Evolutionary conservation across 805 yeast species (phyloP).

Genomic region (Saturnispora zaruensis): DNA sequence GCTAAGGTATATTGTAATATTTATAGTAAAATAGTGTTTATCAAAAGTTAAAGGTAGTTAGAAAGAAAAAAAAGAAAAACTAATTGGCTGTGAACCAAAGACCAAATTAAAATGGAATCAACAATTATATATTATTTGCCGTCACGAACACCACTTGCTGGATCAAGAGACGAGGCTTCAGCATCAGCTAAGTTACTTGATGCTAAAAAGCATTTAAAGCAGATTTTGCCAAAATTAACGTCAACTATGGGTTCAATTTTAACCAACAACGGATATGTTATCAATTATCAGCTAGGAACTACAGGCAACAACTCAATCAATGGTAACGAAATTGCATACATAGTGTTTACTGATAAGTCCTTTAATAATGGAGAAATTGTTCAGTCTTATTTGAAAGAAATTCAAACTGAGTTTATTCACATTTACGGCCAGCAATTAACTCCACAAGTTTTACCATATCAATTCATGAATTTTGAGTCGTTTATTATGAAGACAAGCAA

Average conservation of each 20-base stretch:
- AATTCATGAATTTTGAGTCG: constrained; percentile 78
- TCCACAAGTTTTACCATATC: constrained; percentile 75
- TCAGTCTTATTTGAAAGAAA: constrained; percentile 65
- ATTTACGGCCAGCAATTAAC: constrained; percentile 52
- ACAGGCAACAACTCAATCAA: not conserved
- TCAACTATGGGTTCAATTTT: constrained; percentile 7
- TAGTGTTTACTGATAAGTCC: constrained; percentile 66
- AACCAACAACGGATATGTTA: constrained; percentile 6
- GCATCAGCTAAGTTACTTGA: constrained; percentile 51
- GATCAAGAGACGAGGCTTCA: constrained; percentile 75
- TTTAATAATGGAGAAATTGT: constrained; percentile 61
- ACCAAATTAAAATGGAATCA: constrained; percentile 10
- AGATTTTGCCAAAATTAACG: constrained; percentile 39
- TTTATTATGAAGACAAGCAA: constrained; percentile 81
- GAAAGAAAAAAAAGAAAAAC: no score
- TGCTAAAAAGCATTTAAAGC: constrained; percentile 78
- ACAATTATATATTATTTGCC: constrained; percentile 13
- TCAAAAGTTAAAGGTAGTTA: not conserved
- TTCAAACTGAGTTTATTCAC: constrained; percentile 44
- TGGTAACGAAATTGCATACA: constrained; percentile 11
- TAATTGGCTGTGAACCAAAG: not conserved
- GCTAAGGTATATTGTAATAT: not conserved
- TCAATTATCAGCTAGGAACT: constrained; percentile 10
- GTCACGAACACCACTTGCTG: constrained; percentile 77
- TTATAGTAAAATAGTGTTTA: not conserved